Evolutionary conservation across 257 asterid genomes (phyloP).

Genomic region (Solanum ossicruentum): DNA sequence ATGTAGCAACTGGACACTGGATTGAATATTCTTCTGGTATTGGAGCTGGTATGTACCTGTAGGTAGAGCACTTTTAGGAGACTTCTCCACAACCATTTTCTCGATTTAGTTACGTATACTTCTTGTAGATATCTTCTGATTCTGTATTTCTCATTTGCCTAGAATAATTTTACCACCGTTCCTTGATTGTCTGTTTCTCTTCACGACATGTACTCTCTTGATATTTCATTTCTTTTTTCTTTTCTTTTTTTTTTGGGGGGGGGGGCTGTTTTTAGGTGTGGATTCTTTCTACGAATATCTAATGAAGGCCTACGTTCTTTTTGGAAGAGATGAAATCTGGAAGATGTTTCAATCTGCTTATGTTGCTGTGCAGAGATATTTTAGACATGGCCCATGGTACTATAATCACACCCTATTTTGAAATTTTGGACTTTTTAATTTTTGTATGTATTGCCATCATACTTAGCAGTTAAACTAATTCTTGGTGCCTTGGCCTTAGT

Average conservation of each 20-base stretch:
- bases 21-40: constrained; percentile 87
- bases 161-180: background rate
- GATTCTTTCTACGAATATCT: constrained; percentile 94
- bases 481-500: background rate
- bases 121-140: background rate
- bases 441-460: background rate
- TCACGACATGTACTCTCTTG: background rate
- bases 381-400: constrained; percentile 93
- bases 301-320: constrained; percentile 82
- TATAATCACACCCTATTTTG: constrained; percentile 1
- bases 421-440: background rate
- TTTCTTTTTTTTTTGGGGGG: background rate
- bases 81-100: background rate
- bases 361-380: constrained; percentile 74
- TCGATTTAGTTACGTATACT: background rate
- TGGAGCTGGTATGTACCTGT: constrained; percentile 66
- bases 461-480: background rate
- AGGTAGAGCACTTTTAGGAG: background rate
- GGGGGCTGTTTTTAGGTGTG: constrained; percentile 44
- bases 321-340: constrained; percentile 92
- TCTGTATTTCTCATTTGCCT: background rate
- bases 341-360: constrained; percentile 94
- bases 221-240: background rate
- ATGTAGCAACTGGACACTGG: constrained; percentile 87
- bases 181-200: background rate